phyloP scores from a whole-genome alignment of 495 filamentous ascomycete genomes.

The Barbatosphaeria neglecta region DNA sequence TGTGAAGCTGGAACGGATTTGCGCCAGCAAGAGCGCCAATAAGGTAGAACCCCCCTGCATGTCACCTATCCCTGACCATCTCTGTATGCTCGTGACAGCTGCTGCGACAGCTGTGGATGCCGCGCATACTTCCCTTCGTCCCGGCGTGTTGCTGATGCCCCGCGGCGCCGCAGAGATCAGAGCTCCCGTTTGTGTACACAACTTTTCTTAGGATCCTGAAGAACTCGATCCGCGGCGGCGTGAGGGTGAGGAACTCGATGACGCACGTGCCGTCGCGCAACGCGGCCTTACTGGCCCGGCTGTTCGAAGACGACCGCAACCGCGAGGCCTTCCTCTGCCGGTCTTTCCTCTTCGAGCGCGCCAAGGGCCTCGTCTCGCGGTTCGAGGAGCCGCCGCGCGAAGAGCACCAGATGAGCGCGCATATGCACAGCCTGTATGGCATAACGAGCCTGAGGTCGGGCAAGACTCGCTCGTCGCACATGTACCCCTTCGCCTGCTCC shows the following conservation, averaged over 20 bases:
- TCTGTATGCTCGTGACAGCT: too few species aligned
- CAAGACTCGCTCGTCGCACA: constrained; percentile 14
- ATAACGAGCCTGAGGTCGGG: constrained; percentile 25
- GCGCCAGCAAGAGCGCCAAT: constrained; percentile 13
- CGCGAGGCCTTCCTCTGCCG: constrained; percentile 34
- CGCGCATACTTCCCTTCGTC: too few species aligned
- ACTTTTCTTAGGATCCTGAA: constrained; percentile 22
- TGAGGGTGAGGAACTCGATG: constrained; percentile 2
- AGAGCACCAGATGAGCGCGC: constrained; percentile 46
- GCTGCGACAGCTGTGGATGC: too few species aligned
- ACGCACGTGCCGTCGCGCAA: constrained; percentile 32
- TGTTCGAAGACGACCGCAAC: constrained; percentile 26
- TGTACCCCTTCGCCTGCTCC: constrained; percentile 44
- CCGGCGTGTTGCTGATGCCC: neutral
- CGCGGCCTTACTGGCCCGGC: constrained; percentile 28
- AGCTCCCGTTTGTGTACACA: constrained; percentile 27
- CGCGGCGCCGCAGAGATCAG: constrained; percentile 10
- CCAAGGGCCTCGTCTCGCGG: constrained; percentile 11
- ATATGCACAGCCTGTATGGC: constrained; percentile 51
- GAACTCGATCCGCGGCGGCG: constrained; percentile 16
- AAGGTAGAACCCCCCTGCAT: constrained; percentile 15
- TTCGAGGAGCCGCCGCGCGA: constrained; percentile 5
- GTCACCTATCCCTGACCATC: constrained; percentile 1
- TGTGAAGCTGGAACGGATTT: constrained; percentile 33
- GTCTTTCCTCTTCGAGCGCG: constrained; percentile 42